Base-by-base conservation (phyloP, 2,329 filamentous ascomycete species). In the Hymenoscyphus linearis region DNA sequence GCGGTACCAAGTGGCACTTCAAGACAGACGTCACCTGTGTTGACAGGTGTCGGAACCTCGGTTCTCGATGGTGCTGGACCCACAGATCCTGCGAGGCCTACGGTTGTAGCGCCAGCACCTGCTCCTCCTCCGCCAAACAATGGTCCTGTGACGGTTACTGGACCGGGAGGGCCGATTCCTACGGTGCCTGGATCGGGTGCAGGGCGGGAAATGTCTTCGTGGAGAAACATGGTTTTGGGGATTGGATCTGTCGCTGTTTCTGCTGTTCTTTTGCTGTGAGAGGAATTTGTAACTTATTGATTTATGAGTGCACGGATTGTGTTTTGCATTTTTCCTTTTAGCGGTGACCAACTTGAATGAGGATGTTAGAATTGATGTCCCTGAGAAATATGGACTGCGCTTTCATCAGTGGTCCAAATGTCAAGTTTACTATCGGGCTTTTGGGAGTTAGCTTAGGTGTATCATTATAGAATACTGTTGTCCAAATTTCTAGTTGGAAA, bases 131-230 rank as follows among this genome's bases (percentile, higher is more conserved):
- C 52, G 2, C 13, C 18, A 18, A 35, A 35, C 3, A 35, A 13
- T 25, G 53, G 53, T 12, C 36, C 55, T 44, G 55, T 50, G 13
- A 57, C 55, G 14, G 55, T 57, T 5, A 57, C 55, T 10, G 55
- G 36, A n/a, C n/a, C n/a, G 25, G 54, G 18, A 25, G 22, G 10
- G 40, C 18, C 40, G 31, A 7, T 31, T 25, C 31, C 31, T 44
- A 36, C 31, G 14, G n/a, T 22, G 14, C 16, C 25, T 25, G 25
- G 26, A 25, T 26, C 55, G 3, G 55, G 36, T n/a, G 18, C 25
- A 14, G 36, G 36, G 6, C 7, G 25, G 25, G 37, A 26, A 12
- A 18, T 40, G 14, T 25, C 36, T 1, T 27, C 10, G 4, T 55
- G 31, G 53, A 55, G 22, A n/a, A 35, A 35, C 10, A 22, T 55